These are phyloP conservation scores for Pulveroboletus frians DNA, from an alignment of 768 basidiomycete species.

Conservation along the genomic window DNA sequence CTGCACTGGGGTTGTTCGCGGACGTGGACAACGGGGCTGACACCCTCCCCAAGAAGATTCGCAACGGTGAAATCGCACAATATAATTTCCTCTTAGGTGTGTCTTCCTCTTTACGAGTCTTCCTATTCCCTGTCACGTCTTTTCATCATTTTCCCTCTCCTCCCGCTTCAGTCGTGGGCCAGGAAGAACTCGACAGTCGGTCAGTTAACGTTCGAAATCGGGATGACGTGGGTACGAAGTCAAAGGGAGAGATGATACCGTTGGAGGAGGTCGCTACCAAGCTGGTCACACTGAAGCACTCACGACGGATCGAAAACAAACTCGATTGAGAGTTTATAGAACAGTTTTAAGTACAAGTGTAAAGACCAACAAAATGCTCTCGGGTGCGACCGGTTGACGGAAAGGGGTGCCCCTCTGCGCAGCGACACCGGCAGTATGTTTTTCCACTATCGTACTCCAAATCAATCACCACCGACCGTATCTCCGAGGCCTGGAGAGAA, in stretches of 20 bases:
- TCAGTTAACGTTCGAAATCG: constrained; percentile 96
- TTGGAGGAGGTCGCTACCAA: constrained; percentile 68
- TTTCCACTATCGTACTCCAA: background rate
- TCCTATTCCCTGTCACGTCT: background rate
- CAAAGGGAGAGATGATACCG: constrained; percentile 67
- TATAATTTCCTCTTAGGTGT: constrained; percentile 96
- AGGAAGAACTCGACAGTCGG: constrained; percentile 78
- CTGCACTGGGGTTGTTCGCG: constrained; percentile 69
- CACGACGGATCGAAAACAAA: constrained; percentile 48
- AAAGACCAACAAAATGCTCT: background rate
- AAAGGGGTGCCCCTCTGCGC: background rate
- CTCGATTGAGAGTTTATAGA: constrained; percentile 30
- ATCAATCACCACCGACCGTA: background rate
- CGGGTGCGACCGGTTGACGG: background rate
- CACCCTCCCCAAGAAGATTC: constrained; percentile 94
- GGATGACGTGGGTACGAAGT: constrained; percentile 86
- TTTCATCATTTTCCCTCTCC: background rate
- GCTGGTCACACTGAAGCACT: constrained; percentile 65
- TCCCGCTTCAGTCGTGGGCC: constrained; percentile 72
- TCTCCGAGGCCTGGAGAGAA: background rate
- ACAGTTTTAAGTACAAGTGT: constrained; percentile 5
- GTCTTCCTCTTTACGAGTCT: constrained; percentile 20
- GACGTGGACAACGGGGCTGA: constrained; percentile 92
- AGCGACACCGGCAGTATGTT: background rate
- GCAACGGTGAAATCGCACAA: constrained; percentile 94